Evolutionary conservation across 805 yeast species (phyloP).

Genomic region (Hanseniaspora osmophila): DNA sequence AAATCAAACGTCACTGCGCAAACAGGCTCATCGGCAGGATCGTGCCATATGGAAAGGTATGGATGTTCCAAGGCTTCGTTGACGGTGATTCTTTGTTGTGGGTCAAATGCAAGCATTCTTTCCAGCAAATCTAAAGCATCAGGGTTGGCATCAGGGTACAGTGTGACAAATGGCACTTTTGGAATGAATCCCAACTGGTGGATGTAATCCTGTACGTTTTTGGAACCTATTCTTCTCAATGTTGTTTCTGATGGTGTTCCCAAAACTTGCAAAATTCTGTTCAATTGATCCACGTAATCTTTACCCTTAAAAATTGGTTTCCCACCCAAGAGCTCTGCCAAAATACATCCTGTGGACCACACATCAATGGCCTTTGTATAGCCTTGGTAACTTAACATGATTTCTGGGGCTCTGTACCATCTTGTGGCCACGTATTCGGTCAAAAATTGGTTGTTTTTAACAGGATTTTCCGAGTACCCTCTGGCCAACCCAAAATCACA

Average conservation of each 20-base stretch:
- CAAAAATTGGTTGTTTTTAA: slow-evolving; percentile 79
- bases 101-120: slow-evolving; percentile 76
- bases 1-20: slow-evolving; percentile 77
- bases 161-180: slow-evolving; percentile 50
- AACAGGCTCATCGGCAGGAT: slow-evolving; percentile 79
- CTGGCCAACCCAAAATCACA: slow-evolving; percentile 96
- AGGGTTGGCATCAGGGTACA: slow-evolving; percentile 81
- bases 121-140: slow-evolving; percentile 70
- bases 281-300: slow-evolving; percentile 90
- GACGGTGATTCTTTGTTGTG: slow-evolving; percentile 69
- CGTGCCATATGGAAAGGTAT: slow-evolving; percentile 80
- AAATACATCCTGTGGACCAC: slow-evolving; percentile 96
- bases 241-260: slow-evolving; percentile 86
- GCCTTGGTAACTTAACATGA: slow-evolving; percentile 86
- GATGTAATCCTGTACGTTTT: slow-evolving; percentile 84
- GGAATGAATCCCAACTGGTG: slow-evolving; percentile 74
- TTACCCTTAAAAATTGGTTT: slow-evolving; percentile 87
- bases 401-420: slow-evolving; percentile 98
- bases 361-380: slow-evolving; percentile 93
- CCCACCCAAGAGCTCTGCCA: slow-evolving; percentile 87
- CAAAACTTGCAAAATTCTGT: slow-evolving; percentile 68
- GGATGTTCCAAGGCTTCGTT: slow-evolving; percentile 84
- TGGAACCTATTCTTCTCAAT: slow-evolving; percentile 57
- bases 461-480: slow-evolving; percentile 72
- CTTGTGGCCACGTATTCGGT: slow-evolving; percentile 97